These are phyloP conservation scores for Zoysia japonica DNA, from an alignment of 176 grass and related monocot species.

Conservation along the genomic window DNA sequence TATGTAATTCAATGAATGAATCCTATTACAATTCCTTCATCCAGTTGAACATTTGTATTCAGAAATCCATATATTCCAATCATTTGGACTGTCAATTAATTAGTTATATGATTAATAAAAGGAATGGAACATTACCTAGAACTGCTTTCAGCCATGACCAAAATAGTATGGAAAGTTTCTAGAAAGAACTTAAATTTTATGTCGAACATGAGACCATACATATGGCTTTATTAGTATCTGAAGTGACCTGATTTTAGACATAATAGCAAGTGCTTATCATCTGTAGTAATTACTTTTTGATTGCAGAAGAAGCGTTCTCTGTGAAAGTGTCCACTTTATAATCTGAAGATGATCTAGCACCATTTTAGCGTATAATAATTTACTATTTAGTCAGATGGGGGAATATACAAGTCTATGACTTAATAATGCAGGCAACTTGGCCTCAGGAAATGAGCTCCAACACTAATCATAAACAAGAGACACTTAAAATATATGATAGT, in stretches of 20 bases:
- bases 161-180: slow-evolving; percentile 4
- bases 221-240: slow-evolving; percentile 18
- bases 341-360: slow-evolving; percentile 20
- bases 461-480: not conserved
- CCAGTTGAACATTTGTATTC: not conserved
- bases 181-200: not conserved
- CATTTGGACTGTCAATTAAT: not conserved
- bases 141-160: not conserved
- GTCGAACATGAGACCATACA: not conserved
- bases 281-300: not conserved
- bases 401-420: slow-evolving; percentile 11
- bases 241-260: slow-evolving; percentile 4
- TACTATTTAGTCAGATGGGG: slow-evolving; percentile 25
- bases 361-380: not conserved
- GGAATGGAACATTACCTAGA: not conserved
- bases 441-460: not conserved
- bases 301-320: slow-evolving; percentile 21
- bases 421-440: not conserved
- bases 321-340: slow-evolving; percentile 6
- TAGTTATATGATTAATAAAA: slow-evolving; percentile 5
- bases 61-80: not conserved
- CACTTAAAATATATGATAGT: slow-evolving; percentile 1
- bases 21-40: not conserved
- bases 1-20: not conserved
- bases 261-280: slow-evolving; percentile 14